Evolutionary conservation across 2,329 filamentous ascomycete genomes (phyloP).

Genomic region (Trichoderma afroharzianum): DNA sequence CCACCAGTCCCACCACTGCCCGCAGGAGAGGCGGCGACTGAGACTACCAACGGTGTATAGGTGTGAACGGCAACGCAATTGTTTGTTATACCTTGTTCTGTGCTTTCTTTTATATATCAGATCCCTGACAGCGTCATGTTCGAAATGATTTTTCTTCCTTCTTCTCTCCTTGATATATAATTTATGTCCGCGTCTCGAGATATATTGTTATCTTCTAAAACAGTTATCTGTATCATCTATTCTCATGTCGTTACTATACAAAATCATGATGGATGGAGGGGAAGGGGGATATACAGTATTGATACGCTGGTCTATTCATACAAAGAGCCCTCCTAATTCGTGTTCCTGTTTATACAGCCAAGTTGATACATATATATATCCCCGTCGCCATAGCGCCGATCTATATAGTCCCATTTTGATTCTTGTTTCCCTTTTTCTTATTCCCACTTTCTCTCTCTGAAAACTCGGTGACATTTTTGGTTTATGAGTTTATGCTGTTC

Average conservation of each 20-base stretch:
- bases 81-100: background rate
- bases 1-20: conserved; percentile 21
- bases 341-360: conserved; percentile 12
- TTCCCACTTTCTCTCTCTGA: background rate
- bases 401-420: conserved; percentile 3
- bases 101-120: background rate
- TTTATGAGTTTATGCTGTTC: conserved; percentile 24
- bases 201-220: background rate
- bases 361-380: conserved; percentile 1
- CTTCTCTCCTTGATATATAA: background rate
- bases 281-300: background rate
- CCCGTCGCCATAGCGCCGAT: background rate
- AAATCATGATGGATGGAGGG: background rate
- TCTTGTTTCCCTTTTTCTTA: background rate
- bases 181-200: background rate
- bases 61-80: background rate
- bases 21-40: background rate
- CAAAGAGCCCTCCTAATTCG: conserved; percentile 13
- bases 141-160: background rate
- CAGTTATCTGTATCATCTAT: background rate
- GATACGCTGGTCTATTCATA: conserved; percentile 10
- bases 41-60: background rate
- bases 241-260: background rate
- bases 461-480: background rate
- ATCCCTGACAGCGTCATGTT: conserved; percentile 3